A percentile compares a stretch with the other conserved stretches of the same genome.
These are phyloP conservation scores for Fusarium beomiforme DNA, from an alignment of 2,329 filamentous ascomycete species.

Conservation along the genomic window DNA sequence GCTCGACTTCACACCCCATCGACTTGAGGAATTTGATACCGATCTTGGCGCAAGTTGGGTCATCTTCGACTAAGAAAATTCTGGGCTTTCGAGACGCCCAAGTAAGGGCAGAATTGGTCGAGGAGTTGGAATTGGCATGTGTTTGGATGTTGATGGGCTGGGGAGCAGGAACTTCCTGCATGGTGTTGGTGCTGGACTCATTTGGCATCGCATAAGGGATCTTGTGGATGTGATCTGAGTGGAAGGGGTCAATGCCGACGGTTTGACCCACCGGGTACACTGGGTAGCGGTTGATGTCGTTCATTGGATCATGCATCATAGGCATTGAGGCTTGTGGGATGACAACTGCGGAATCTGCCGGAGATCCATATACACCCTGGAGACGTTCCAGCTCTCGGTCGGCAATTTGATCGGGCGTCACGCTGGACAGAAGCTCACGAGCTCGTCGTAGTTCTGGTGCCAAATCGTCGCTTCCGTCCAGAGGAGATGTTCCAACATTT, in stretches of 20 bases:
- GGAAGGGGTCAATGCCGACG: constrained; percentile 94
- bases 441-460: constrained; percentile 65
- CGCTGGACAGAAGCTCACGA: constrained; percentile 64
- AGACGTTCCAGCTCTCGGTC: constrained; percentile 67
- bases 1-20: constrained; percentile 74
- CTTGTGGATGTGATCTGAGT: constrained; percentile 92
- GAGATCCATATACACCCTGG: constrained; percentile 63
- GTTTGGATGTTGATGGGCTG: constrained; percentile 43
- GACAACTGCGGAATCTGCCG: constrained; percentile 61
- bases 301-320: constrained; percentile 64
- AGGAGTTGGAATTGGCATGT: constrained; percentile 34
- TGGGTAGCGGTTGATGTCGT: constrained; percentile 67
- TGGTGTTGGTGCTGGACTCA: constrained; percentile 51
- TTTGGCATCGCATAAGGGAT: constrained; percentile 85
- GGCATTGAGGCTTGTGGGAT: constrained; percentile 55
- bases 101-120: constrained; percentile 53
- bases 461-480: constrained; percentile 58
- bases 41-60: constrained; percentile 73
- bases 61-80: constrained; percentile 90
- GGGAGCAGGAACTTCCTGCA: constrained; percentile 55
- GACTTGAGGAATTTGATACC: constrained; percentile 73
- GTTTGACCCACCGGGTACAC: constrained; percentile 93
- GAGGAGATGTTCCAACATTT: constrained; percentile 50
- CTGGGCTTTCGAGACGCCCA: constrained; percentile 75
- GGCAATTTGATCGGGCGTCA: constrained; percentile 61